Evolutionary conservation across 768 basidiomycete genomes (phyloP).

Genomic region (Naematelia aurantialba): DNA sequence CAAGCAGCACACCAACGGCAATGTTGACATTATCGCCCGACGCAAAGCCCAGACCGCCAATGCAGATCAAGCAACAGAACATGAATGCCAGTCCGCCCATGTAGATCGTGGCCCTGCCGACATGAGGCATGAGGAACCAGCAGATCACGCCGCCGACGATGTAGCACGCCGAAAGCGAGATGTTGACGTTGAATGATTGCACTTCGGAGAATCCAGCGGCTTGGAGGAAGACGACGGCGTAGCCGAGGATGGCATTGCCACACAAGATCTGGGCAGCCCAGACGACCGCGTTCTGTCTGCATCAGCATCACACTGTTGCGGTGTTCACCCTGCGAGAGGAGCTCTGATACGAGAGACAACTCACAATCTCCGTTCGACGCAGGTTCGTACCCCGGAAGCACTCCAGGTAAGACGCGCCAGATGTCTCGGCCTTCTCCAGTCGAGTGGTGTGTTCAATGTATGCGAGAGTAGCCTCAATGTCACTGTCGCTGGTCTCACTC

Average conservation of each 20-base stretch:
- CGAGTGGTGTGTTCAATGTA: constrained; percentile 36
- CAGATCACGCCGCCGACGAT: constrained; percentile 26
- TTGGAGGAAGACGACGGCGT: constrained; percentile 31
- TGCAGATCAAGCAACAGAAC: constrained; percentile 22
- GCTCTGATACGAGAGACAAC: neutral
- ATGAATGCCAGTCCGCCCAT: constrained; percentile 29
- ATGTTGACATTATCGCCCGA: constrained; percentile 3
- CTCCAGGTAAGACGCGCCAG: constrained; percentile 26
- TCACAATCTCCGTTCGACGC: constrained; percentile 42
- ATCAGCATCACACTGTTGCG: neutral
- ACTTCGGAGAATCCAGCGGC: constrained; percentile 20
- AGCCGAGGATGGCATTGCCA: constrained; percentile 35
- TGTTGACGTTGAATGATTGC: constrained; percentile 31
- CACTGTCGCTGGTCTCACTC: constrained; percentile 23
- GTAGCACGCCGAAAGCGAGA: constrained; percentile 25
- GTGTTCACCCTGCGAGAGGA: neutral
- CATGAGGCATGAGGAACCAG: constrained; percentile 27
- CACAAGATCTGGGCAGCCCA: constrained; percentile 45
- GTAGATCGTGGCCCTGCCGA: constrained; percentile 32
- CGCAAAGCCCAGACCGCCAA: constrained; percentile 17
- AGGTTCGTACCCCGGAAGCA: constrained; percentile 41
- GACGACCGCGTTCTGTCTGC: constrained; percentile 17
- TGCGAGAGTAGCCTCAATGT: constrained; percentile 37
- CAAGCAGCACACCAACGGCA: constrained; percentile 33
- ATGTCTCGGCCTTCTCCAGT: constrained; percentile 26